Evolutionary conservation across 495 filamentous ascomycete species (phyloP).

Genomic region (Penicillium chermesinum): DNA sequence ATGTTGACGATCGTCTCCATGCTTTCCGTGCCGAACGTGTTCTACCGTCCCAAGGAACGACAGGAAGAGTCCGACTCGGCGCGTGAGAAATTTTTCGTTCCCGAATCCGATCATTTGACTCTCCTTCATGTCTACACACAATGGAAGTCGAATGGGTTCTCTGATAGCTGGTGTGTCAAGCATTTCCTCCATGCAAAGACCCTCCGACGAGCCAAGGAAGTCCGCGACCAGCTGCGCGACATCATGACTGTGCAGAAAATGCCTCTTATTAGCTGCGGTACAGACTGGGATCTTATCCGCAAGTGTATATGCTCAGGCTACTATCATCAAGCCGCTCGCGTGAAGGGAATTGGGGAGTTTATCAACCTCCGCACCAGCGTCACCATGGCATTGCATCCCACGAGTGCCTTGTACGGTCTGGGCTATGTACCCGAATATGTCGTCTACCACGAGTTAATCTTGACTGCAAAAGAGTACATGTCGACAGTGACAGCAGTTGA

Average conservation of each 20-base stretch:
- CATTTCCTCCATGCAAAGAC: conserved; percentile 95
- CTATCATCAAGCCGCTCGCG: conserved; percentile 97
- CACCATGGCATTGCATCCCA: conserved; percentile 89
- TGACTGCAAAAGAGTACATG: conserved; percentile 98
- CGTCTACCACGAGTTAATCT: conserved; percentile 95
- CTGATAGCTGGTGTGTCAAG: conserved; percentile 83
- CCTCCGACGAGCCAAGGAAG: conserved; percentile 84
- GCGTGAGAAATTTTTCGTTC: conserved; percentile 97
- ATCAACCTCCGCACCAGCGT: conserved; percentile 93
- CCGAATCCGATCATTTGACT: conserved; percentile 94
- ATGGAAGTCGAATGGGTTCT: conserved; percentile 87
- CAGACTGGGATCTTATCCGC: conserved; percentile 92
- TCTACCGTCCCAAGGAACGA: conserved; percentile 95
- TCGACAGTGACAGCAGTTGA: conserved; percentile 94
- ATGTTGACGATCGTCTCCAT: conserved; percentile 98
- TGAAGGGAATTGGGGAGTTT: conserved; percentile 96
- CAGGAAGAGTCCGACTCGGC: conserved; percentile 95
- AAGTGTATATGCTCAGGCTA: conserved; percentile 97
- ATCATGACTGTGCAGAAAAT: conserved; percentile 96
- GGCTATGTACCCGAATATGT: conserved; percentile 96
- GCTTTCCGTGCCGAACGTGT: conserved; percentile 94
- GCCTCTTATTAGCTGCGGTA: conserved; percentile 81
- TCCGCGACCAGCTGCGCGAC: conserved; percentile 85
- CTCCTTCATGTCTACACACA: conserved; percentile 94
- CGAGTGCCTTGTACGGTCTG: conserved; percentile 83